Evolutionary conservation across 805 yeast species (phyloP), one percentile per base, ranked within the genome.

Genomic region (Komagataella populi): DNA sequence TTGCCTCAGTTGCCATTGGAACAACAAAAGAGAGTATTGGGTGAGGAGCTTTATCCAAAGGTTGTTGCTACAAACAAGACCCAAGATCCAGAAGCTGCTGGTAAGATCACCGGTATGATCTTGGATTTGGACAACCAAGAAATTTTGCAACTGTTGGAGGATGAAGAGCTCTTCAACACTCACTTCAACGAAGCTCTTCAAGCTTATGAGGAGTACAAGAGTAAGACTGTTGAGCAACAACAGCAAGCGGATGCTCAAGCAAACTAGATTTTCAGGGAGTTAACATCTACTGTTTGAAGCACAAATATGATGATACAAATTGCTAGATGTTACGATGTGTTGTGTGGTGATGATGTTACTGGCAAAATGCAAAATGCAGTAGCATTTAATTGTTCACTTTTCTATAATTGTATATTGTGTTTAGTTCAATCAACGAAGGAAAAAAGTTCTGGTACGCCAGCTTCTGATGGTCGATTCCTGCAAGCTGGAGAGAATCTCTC

Each of bases 51-150:
- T 66, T 93, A 91, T 80, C 89, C 95, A 66, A 87, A 83, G 80
- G 85, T 93, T 64, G 82, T 84, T 58, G 81, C 89, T 59, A 81
- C 87, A 56, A 89, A 87, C 64, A 85, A 85, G 73, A 87, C 90
- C 63, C 81, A 82, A 62, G 95, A 89, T 66, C 85, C 84, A 54
- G 96, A 89, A 72, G 88, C 96, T 64, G 97, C 97, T 60, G 96
- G 96, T 74, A 91, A 90, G 77, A 87, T 93, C 69, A 93, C 99
- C 59, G 97, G 98, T 76, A 93, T 93, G 98, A 81, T 93, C 76
- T 80, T 93, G 66, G 96, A 90, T 68, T 82, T 91, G 81, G 95
- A 89, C 66, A 87, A 86, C 72, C 81, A 81, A 64, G 96, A 91
- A 74, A 86, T 93, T 62, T 73, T 90, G 64, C 84, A 85, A 55